Base-by-base conservation (phyloP, 2,329 filamentous ascomycete genomes). In the Botryotinia narcissicola region DNA sequence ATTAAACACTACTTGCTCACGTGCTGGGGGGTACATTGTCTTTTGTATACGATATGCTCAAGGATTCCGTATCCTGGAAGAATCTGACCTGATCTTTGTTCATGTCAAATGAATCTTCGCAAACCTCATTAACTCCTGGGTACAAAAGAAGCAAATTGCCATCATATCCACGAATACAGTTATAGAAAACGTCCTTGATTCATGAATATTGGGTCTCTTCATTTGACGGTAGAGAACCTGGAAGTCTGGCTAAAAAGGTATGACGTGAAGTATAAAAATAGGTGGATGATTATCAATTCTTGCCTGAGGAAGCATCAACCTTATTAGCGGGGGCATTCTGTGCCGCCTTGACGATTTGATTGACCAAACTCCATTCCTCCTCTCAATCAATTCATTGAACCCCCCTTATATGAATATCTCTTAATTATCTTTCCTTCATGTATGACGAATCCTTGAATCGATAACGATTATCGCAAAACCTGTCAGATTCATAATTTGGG, bases 251-350 rank as follows among this genome's bases (percentile, higher is more conserved):
- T 9, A 57, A 57, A 29, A 10, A 57, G 51, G 35, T 68, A 68
- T 54, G 66, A 68, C 66, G 35, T 57, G 48, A 57, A 57, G 48
- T 22, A 22, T 42, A 42, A 42, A 68, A 68, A 68, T 68, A 68
- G 66, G 54, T 29, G 29, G 66, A 68, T 29, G 29, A 68, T 57
- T 42, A 29, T 42, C 37, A 16, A 51, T 54, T 42, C 7, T 42
- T 20, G 42, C 70, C 60, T 63, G 59, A 46, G 22, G 64, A 48
- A 37, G 57, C 3, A 4, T 37, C 14, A 44, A 37, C 62, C 35
- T 57, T 35, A 68, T 72, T 72, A 72, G 70, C 70, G 70, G 70
- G 70, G 70, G 46, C 62, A 60, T 72, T 72, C 48, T 72, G 62
- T 72, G 62, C 62, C 70, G 70, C 61, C 70, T 67, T 60, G 42